These are phyloP conservation scores for Aegilops umbellulata DNA, from an alignment of 176 grass and related monocot genomes.

Conservation along the genomic window DNA sequence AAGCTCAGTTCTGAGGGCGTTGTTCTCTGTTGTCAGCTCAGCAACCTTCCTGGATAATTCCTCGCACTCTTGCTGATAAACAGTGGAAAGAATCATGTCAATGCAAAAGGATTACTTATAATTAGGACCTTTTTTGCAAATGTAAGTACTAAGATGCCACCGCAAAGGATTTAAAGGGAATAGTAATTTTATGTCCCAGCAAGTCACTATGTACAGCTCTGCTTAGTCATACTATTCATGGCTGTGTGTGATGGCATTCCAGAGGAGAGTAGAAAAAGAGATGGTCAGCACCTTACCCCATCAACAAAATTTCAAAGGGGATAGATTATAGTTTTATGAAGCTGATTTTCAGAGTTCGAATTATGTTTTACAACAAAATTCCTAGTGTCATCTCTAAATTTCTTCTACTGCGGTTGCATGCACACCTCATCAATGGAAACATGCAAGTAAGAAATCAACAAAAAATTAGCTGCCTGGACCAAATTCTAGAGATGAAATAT, in stretches of 20 bases:
- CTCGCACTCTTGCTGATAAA: slow-evolving; percentile 80
- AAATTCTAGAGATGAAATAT: background rate
- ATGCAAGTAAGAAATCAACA: background rate
- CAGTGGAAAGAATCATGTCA: background rate
- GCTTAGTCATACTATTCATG: background rate
- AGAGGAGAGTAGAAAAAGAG: background rate
- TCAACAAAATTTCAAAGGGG: no score
- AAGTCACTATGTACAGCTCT: background rate
- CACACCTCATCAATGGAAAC: background rate
- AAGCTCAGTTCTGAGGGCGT: slow-evolving; percentile 51
- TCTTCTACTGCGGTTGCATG: background rate
- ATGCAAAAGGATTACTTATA: background rate
- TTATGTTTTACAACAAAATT: background rate
- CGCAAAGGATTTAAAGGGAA: background rate
- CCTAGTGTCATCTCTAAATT: background rate
- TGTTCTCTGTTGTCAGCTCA: slow-evolving; percentile 65
- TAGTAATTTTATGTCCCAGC: background rate
- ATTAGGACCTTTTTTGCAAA: background rate
- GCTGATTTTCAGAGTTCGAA: background rate
- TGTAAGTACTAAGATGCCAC: background rate
- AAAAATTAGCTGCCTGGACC: background rate
- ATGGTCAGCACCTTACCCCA: background rate
- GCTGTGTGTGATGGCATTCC: background rate
- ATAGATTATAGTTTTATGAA: background rate
- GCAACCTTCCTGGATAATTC: slow-evolving; percentile 54